Evolutionary conservation across 1,139 yeast species (phyloP), one percentile per base, ranked within the genome.

Genomic region (Diutina siamensis): DNA sequence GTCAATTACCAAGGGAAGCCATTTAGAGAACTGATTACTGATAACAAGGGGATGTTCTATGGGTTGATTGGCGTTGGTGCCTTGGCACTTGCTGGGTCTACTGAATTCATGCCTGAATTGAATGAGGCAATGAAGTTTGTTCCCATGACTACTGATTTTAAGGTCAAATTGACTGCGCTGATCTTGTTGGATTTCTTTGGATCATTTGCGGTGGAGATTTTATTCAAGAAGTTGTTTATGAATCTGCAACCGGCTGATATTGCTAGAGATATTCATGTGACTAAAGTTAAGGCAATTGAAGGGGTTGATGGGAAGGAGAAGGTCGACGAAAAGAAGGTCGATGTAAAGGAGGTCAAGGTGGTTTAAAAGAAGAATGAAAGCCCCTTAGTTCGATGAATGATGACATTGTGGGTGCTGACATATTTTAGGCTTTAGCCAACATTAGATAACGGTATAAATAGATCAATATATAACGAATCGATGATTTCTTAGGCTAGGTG

Each of bases 1-100:
- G 97, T 94, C 50, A 92, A 92, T 67, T 92, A 92, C 64, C 96
- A 87, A 68, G 99, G 99, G 45, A 80, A 84, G 54, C 99, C 99
- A 46, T 94, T 94, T 71, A 83, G 95, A 62, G 96, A 94, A 67
- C 80, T 88, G 50, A 83, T 92, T 56, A 72, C 73, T 48, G 95
- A 83, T 63, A 92, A 92, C 68, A 86, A 82, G 67, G 97, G 97
- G 52, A 92, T 92, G 98, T 92, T 83, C 67, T 92, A 86, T 58
- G 98, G 99, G 27, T 73, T 92, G 50, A 62, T 92, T 44, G 96
- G 96, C 53, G 97, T 92, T 55, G 85, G 94, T 34, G 87, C 76
- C 40, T 74, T 92, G 56, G 95, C 97, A 1, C 65, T 92, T 51
- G 76, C 94, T 17, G 95, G 98, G 22, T 81, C 97, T 8, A 88